Conservation (phyloP, 768 basidiomycete species). For the Gloeopeniophorella convolvens region DNA sequence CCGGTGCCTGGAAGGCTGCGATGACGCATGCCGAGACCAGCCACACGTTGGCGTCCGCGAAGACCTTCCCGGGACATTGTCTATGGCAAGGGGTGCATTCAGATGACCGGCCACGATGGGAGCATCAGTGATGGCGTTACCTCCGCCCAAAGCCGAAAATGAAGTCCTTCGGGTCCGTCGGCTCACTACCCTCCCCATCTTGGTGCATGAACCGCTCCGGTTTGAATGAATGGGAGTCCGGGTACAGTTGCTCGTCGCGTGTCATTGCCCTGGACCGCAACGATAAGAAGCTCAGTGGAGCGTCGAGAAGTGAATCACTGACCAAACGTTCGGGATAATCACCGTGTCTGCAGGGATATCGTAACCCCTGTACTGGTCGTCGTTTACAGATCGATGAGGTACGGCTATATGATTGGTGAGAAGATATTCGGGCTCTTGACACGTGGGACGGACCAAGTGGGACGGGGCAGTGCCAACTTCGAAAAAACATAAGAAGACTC, state of each 20-base stretch:
- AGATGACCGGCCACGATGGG: neutral
- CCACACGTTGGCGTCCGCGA: constrained; percentile 21
- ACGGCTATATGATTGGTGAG: constrained; percentile 13
- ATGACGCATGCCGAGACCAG: constrained; percentile 15
- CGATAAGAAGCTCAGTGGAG: neutral
- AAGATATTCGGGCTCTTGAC: neutral
- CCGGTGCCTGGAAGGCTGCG: constrained; percentile 13
- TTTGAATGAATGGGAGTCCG: constrained; percentile 9
- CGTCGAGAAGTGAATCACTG: neutral
- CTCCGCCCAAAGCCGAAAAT: constrained; percentile 22
- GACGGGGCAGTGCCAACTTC: constrained; percentile 19
- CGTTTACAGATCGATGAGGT: constrained; percentile 20
- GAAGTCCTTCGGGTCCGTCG: constrained; percentile 14
- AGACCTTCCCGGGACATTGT: constrained; percentile 19
- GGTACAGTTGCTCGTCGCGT: constrained; percentile 16
- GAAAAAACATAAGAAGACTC: neutral
- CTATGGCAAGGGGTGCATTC: neutral
- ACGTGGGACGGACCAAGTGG: constrained; percentile 15
- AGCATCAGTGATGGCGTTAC: neutral
- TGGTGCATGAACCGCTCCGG: constrained; percentile 21
- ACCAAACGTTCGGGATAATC: constrained; percentile 22
- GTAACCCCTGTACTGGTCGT: constrained; percentile 19
- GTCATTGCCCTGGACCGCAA: constrained; percentile 19
- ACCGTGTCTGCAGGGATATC: constrained; percentile 19
- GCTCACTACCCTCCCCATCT: neutral